These are phyloP conservation scores for Colletotrichum echinochloae DNA, from an alignment of 2,329 filamentous ascomycete genomes.

Conservation along the genomic window DNA sequence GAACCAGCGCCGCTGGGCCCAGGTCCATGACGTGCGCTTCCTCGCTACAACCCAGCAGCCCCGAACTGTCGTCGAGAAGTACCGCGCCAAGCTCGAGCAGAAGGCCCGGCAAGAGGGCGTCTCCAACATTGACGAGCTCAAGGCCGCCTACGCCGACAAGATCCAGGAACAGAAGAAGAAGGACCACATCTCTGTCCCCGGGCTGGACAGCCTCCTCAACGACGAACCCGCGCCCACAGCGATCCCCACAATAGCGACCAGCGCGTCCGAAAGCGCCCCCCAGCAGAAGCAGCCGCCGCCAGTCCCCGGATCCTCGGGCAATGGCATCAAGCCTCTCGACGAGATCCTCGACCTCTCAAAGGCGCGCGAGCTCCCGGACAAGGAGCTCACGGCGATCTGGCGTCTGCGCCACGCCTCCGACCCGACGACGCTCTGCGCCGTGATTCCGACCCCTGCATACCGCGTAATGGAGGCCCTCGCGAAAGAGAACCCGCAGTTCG, in stretches of 20 bases:
- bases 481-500: conserved; percentile 84
- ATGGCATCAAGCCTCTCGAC: conserved; percentile 59
- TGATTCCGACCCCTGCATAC: conserved; percentile 81
- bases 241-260: conserved; percentile 22
- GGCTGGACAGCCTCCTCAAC: conserved; percentile 44
- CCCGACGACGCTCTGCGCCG: conserved; percentile 83
- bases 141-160: conserved; percentile 85
- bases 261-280: not conserved
- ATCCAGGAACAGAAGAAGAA: conserved; percentile 79
- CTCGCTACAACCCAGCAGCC: conserved; percentile 81
- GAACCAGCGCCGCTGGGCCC: conserved; percentile 85
- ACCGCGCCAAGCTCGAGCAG: conserved; percentile 83
- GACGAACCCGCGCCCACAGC: conserved; percentile 49
- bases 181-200: conserved; percentile 65
- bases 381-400: conserved; percentile 91
- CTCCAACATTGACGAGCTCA: conserved; percentile 79
- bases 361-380: conserved; percentile 75
- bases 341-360: conserved; percentile 82
- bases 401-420: conserved; percentile 84
- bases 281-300: conserved; percentile 6
- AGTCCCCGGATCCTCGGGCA: conserved; percentile 44
- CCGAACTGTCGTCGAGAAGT: conserved; percentile 81
- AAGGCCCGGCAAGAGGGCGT: conserved; percentile 83
- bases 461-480: conserved; percentile 77
- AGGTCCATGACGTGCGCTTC: conserved; percentile 92